Evolutionary conservation across 768 basidiomycete genomes (phyloP).

Genomic region (Suillus sp.): DNA sequence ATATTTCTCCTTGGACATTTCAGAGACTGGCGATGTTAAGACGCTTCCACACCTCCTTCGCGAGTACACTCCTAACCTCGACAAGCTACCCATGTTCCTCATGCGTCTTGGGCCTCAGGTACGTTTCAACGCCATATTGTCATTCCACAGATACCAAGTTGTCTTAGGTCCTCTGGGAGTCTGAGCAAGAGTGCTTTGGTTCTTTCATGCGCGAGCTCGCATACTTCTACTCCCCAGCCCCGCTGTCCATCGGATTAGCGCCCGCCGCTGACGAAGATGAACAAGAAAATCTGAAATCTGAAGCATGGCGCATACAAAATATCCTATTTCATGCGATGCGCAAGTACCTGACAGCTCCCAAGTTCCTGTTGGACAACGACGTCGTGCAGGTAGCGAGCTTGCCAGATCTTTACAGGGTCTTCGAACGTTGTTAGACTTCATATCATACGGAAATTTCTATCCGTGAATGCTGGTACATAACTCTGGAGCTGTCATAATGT

Average conservation of each 20-base stretch:
- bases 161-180: slow-evolving; percentile 82
- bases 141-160: slow-evolving; percentile 9
- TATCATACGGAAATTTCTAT: background rate
- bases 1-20: slow-evolving; percentile 84
- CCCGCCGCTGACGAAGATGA: slow-evolving; percentile 36
- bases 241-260: slow-evolving; percentile 20
- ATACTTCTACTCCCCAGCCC: slow-evolving; percentile 78
- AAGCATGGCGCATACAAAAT: slow-evolving; percentile 88
- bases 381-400: slow-evolving; percentile 88
- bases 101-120: slow-evolving; percentile 95
- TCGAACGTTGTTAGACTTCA: slow-evolving; percentile 76
- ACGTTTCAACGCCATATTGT: slow-evolving; percentile 3
- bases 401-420: slow-evolving; percentile 91
- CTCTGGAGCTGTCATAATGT: background rate
- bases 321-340: slow-evolving; percentile 86
- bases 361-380: slow-evolving; percentile 65
- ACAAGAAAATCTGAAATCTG: slow-evolving; percentile 52
- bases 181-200: slow-evolving; percentile 83
- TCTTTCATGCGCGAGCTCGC: slow-evolving; percentile 88
- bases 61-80: slow-evolving; percentile 89
- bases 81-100: slow-evolving; percentile 85
- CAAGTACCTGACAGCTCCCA: slow-evolving; percentile 70
- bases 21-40: slow-evolving; percentile 65
- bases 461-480: background rate
- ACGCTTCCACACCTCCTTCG: slow-evolving; percentile 80